Percentiles rank a stretch among this genome's conserved stretches.
These are phyloP conservation scores for Curvularia hawaiiensis DNA, from an alignment of 2,329 filamentous ascomycete species.

Conservation along the genomic window DNA sequence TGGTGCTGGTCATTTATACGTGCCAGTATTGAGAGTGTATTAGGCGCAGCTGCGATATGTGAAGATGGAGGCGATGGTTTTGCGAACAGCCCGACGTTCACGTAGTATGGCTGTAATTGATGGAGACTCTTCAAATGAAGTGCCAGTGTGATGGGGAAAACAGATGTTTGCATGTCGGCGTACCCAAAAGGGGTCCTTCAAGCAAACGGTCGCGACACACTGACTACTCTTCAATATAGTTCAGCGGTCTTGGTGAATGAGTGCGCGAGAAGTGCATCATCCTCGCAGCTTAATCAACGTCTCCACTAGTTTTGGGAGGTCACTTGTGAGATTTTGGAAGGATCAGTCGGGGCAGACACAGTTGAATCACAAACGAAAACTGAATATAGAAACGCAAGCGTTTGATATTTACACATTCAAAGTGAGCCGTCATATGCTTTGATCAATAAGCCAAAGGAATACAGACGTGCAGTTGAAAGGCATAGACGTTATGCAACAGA, in stretches of 20 bases:
- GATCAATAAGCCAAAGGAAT: background rate
- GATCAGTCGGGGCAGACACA: background rate
- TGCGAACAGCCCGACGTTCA: slow-evolving; percentile 17
- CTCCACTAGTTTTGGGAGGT: background rate
- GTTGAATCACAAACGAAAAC: background rate
- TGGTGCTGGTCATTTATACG: slow-evolving; percentile 1
- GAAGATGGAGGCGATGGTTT: slow-evolving; percentile 19
- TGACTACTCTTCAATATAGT: background rate
- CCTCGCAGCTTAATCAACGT: background rate
- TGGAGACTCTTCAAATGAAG: background rate
- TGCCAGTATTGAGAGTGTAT: background rate
- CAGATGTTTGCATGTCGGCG: slow-evolving; percentile 17
- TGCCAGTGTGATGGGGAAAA: background rate
- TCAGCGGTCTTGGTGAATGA: background rate
- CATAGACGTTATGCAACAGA: background rate
- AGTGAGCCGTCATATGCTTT: background rate
- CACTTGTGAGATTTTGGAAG: background rate
- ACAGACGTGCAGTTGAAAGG: background rate
- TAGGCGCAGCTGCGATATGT: slow-evolving; percentile 12
- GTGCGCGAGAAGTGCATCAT: background rate
- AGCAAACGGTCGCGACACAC: background rate
- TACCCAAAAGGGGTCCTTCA: background rate
- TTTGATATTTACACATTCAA: slow-evolving; percentile 4
- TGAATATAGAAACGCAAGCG: background rate
- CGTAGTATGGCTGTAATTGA: background rate